phyloP scores from a whole-genome alignment of 2,329 filamentous ascomycete species.

The Colletotrichum salicis region DNA sequence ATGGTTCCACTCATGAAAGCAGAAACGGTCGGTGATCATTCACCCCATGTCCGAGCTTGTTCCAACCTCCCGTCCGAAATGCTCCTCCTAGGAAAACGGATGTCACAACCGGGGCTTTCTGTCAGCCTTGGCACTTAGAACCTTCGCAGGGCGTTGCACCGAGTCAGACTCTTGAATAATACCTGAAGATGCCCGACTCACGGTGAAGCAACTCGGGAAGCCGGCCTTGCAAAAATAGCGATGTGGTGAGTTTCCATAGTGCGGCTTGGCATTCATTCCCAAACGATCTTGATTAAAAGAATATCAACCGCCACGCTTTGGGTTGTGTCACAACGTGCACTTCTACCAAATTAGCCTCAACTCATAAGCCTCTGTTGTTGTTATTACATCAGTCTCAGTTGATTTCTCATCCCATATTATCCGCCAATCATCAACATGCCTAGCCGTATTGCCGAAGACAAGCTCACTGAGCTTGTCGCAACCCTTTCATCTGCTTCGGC shows the following conservation, averaged over 20 bases:
- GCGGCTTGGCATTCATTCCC: no score
- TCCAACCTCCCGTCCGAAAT: not conserved
- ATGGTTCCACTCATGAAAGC: not conserved
- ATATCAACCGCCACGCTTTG: not conserved
- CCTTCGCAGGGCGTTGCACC: no score
- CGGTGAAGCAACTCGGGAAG: no score
- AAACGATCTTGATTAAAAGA: not conserved
- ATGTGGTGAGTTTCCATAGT: no score
- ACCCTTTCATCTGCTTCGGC: not conserved
- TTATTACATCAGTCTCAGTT: not conserved
- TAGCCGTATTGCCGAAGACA: not conserved
- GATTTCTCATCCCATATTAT: no score
- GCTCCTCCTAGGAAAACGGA: not conserved
- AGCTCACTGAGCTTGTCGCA: conserved; percentile 5
- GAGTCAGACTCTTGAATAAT: no score
- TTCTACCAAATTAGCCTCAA: not conserved
- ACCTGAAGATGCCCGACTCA: no score
- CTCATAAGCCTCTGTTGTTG: not conserved
- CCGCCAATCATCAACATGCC: not conserved
- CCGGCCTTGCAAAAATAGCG: no score
- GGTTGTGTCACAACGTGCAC: not conserved
- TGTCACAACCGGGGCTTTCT: no score
- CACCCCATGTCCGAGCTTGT: not conserved
- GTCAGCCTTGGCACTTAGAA: no score
- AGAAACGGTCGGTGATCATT: not conserved